A percentile compares a stretch with the other conserved stretches of the same genome.
phyloP scores from a whole-genome alignment of 2,329 filamentous ascomycete genomes.

The Alternaria atra region DNA sequence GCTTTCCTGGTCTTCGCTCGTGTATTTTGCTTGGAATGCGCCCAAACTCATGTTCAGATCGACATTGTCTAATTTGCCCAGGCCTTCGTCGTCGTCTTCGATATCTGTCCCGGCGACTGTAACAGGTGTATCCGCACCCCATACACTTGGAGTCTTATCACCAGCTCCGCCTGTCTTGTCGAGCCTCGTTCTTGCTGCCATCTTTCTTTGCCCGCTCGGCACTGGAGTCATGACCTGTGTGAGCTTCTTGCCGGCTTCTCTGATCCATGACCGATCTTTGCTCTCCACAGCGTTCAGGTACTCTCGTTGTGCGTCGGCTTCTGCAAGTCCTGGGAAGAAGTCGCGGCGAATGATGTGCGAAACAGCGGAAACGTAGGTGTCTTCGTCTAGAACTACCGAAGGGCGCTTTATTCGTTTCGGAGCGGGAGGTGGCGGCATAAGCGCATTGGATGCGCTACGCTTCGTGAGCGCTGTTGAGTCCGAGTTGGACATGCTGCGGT shows the following conservation, averaged over 20 bases:
- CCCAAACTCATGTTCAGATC: slow-evolving; percentile 83
- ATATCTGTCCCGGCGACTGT: slow-evolving; percentile 59
- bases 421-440: slow-evolving; percentile 88
- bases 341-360: slow-evolving; percentile 96
- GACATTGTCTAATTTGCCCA: slow-evolving; percentile 61
- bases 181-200: slow-evolving; percentile 40
- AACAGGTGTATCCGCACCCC: slow-evolving; percentile 74
- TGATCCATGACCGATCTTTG: slow-evolving; percentile 84
- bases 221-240: slow-evolving; percentile 83
- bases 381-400: slow-evolving; percentile 87
- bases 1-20: slow-evolving; percentile 96
- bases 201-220: slow-evolving; percentile 55
- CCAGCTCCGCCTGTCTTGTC: slow-evolving; percentile 30
- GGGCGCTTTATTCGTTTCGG: slow-evolving; percentile 92
- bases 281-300: slow-evolving; percentile 92
- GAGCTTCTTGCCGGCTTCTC: slow-evolving; percentile 72
- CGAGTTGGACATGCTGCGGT: slow-evolving; percentile 31
- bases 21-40: slow-evolving; percentile 91
- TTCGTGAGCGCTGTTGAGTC: slow-evolving; percentile 72
- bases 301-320: slow-evolving; percentile 87
- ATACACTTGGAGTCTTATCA: slow-evolving; percentile 70
- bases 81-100: slow-evolving; percentile 39
- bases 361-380: slow-evolving; percentile 87
- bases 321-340: slow-evolving; percentile 91
- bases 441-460: slow-evolving; percentile 68